Evolutionary conservation across 176 grass and related monocot species (phyloP).

Genomic region (Chrysopogon serrulatus): DNA sequence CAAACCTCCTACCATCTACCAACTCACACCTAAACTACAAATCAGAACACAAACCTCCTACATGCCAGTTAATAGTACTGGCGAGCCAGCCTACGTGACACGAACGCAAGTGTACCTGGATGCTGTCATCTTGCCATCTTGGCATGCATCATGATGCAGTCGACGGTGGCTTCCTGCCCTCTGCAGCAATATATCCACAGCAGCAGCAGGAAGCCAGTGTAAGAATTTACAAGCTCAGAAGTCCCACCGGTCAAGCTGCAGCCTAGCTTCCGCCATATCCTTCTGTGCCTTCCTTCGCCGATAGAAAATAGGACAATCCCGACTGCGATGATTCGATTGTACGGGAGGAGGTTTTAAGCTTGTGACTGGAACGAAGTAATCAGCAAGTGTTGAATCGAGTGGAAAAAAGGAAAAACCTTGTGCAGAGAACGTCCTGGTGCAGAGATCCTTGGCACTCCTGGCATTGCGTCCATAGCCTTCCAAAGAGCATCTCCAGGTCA

Average conservation of each 20-base stretch:
- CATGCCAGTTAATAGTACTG: too few relatives aligned
- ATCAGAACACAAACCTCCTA: too few relatives aligned
- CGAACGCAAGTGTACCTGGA: too few relatives aligned
- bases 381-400: background rate
- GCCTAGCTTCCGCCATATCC: constrained; percentile 95
- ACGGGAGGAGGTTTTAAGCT: background rate
- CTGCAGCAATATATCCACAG: too few relatives aligned
- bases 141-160: too few relatives aligned
- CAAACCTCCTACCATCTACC: too few relatives aligned
- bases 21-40: too few relatives aligned
- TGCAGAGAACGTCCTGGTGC: constrained; percentile 96
- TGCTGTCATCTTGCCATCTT: too few relatives aligned
- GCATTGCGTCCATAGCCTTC: too few relatives aligned
- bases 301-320: constrained; percentile 97
- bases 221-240: constrained; percentile 41
- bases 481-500: too few relatives aligned
- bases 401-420: constrained; percentile 52
- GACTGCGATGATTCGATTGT: constrained; percentile 32
- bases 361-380: background rate
- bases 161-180: too few relatives aligned
- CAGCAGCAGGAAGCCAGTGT: background rate
- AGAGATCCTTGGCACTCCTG: constrained; percentile 91
- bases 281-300: constrained; percentile 88
- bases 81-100: too few relatives aligned
- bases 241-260: constrained; percentile 85